Percentiles rank a stretch among this genome's conserved stretches.
phyloP scores from a whole-genome alignment of 2,329 filamentous ascomycete genomes.

The Stylonectria norvegica region DNA sequence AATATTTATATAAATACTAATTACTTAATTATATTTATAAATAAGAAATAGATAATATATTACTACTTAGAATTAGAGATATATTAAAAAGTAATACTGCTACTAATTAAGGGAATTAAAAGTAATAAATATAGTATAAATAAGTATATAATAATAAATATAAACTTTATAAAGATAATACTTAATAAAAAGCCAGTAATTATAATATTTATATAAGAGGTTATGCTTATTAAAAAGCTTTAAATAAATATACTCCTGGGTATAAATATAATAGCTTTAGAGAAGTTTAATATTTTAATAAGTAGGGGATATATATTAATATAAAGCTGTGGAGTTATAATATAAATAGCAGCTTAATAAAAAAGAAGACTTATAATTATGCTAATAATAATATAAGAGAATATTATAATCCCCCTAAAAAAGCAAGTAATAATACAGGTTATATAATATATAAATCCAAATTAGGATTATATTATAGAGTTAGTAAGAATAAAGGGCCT shows the following conservation, averaged over 20 bases:
- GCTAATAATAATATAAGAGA: too few relatives aligned
- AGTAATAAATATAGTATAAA: background rate
- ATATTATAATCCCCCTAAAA: too few relatives aligned
- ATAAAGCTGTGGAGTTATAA: too few relatives aligned
- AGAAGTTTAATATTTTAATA: background rate
- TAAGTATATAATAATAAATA: background rate
- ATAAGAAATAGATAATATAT: background rate
- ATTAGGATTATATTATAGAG: too few relatives aligned
- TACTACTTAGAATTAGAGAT: background rate
- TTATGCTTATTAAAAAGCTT: background rate
- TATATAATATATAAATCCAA: too few relatives aligned
- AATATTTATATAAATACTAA: background rate
- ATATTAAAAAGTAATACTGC: background rate
- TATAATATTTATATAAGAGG: background rate
- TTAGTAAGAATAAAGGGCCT: too few relatives aligned
- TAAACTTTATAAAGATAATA: background rate
- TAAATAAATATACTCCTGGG: background rate
- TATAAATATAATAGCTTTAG: background rate
- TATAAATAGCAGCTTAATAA: too few relatives aligned
- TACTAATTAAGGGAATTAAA: background rate
- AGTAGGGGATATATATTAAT: too few relatives aligned
- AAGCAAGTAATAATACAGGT: too few relatives aligned
- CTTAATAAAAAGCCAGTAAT: background rate
- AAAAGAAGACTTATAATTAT: too few relatives aligned
- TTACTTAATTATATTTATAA: background rate